Evolutionary conservation across 2,329 filamentous ascomycete species (phyloP), one percentile per base, ranked within the genome.

Genomic region (Teratosphaeriaceae sp.): DNA sequence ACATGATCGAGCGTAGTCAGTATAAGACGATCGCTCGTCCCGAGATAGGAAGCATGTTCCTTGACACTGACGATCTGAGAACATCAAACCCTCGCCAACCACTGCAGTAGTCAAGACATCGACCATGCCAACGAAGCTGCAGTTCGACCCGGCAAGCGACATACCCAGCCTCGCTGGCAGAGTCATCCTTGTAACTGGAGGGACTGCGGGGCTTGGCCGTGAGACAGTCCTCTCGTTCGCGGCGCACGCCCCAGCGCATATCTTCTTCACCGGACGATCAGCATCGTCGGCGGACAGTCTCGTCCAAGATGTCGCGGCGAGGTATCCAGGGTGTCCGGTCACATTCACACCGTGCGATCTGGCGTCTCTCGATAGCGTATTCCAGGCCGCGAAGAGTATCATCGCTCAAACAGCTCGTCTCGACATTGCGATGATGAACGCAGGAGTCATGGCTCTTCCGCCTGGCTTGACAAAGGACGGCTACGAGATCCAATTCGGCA

Each of bases 311-410:
- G 60, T 72, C 51, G 59, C 64, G n/a, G 42, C 49, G 4, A 39
- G 48, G 4, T 54, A 62, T 3, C 62, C 66, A 3, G 52, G 59
- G 34, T 62, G 62, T 21, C 48, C 46, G 43, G 66, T 76, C 42
- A 60, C 64, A 30, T 65, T 67, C 46, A 54, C 78, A 7, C 56
- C 65, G 9, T 66, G 75, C 20, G 74, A 79, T 50, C 63, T 79
- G 12, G 54, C 67, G 1, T 76, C 73, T 1, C 68, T 78, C 31
- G 54, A 62, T 13, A 74, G 71, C 16, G 66, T 78, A 51, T 65
- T 62, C 4, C 48, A 59, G 2, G 73, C 70, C 1, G 72, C 70
- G 1, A 54, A 57, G 11, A 43, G 46, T 1, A 66, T 74, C 54
- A 52, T 56, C 3, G 34, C 54, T 4, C 50, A 55, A 19, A 60